A percentile compares a stretch with the other conserved stretches of the same genome.
These are phyloP conservation scores for Tritrichomonas foetus DNA, from an alignment of 208 protist genomes.

Conservation along the genomic window DNA sequence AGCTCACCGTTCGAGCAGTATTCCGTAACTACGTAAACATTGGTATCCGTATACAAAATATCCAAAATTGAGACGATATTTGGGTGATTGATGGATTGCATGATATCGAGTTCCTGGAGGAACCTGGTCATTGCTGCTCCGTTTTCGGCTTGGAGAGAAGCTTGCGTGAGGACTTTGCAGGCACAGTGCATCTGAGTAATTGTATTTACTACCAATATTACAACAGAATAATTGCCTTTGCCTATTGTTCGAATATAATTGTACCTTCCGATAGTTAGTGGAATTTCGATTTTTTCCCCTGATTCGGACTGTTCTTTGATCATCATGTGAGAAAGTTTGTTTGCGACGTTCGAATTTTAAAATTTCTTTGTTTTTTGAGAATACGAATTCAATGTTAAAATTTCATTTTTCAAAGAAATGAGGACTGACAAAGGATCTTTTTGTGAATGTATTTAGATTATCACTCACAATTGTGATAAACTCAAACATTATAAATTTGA, in stretches of 20 bases:
- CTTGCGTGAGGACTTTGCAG: neutral
- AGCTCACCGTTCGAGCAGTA: constrained; percentile 94
- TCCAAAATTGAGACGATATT: constrained; percentile 95
- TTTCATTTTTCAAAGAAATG: too few species aligned
- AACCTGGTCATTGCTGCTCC: neutral
- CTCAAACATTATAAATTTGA: too few species aligned
- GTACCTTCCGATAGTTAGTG: neutral
- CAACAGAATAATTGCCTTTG: neutral
- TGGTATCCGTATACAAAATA: constrained; percentile 88
- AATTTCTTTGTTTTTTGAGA: too few species aligned
- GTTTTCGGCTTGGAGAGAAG: neutral
- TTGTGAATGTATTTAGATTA: too few species aligned
- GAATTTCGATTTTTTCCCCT: neutral
- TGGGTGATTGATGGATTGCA: constrained; percentile 71
- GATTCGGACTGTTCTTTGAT: too few species aligned
- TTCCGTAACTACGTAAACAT: constrained; percentile 99
- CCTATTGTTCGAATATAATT: neutral
- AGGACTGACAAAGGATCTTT: too few species aligned
- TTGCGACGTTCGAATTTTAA: too few species aligned
- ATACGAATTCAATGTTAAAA: too few species aligned
- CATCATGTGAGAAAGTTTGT: too few species aligned
- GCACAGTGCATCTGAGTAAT: neutral
- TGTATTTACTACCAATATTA: neutral
- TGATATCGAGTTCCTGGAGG: neutral
- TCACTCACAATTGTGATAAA: too few species aligned